Percentiles rank a stretch among this genome's conserved stretches.
phyloP scores from a whole-genome alignment of 805 yeast genomes.

The Suhomyces faveliae region DNA sequence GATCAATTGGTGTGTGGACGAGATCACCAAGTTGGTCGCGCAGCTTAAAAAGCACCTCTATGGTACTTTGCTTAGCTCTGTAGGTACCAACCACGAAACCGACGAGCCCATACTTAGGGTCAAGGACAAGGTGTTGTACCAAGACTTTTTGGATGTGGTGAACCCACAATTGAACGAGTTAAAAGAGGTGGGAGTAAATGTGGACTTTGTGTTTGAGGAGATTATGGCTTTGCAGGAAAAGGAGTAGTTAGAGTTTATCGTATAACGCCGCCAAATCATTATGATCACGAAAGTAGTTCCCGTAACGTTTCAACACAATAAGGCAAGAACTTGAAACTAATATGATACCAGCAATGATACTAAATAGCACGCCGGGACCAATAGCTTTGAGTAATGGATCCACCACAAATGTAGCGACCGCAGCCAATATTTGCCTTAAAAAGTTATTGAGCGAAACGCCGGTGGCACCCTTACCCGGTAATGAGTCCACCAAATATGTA shows the following conservation, averaged over 20 bases:
- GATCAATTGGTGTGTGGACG: slow-evolving; percentile 75
- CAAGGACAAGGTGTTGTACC: slow-evolving; percentile 27
- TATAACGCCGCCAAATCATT: slow-evolving; percentile 59
- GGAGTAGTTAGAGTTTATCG: slow-evolving; percentile 40
- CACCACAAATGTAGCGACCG: slow-evolving; percentile 70
- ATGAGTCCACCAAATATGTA: slow-evolving; percentile 77
- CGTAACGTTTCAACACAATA: slow-evolving; percentile 49
- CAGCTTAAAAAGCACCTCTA: slow-evolving; percentile 65
- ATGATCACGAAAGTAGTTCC: slow-evolving; percentile 62
- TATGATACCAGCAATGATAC: slow-evolving; percentile 63
- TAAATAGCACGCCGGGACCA: slow-evolving; percentile 68
- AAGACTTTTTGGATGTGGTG: slow-evolving; percentile 54
- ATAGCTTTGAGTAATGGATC: slow-evolving; percentile 68
- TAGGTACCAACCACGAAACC: slow-evolving; percentile 23
- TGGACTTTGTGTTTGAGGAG: slow-evolving; percentile 63
- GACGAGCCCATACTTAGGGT: slow-evolving; percentile 28
- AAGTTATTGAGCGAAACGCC: slow-evolving; percentile 84
- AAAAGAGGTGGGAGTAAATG: slow-evolving; percentile 66
- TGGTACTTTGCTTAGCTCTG: slow-evolving; percentile 55
- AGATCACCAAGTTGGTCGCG: slow-evolving; percentile 57
- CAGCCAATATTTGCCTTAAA: slow-evolving; percentile 70
- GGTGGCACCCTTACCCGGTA: slow-evolving; percentile 87
- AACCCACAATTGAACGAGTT: slow-evolving; percentile 60
- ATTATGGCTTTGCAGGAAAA: slow-evolving; percentile 18
- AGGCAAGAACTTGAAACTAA: slow-evolving; percentile 43